A percentile compares a stretch with the other conserved stretches of the same genome.
Conservation (phyloP, 2,329 filamentous ascomycete genomes). For the Diaporthe aspalathi region DNA sequence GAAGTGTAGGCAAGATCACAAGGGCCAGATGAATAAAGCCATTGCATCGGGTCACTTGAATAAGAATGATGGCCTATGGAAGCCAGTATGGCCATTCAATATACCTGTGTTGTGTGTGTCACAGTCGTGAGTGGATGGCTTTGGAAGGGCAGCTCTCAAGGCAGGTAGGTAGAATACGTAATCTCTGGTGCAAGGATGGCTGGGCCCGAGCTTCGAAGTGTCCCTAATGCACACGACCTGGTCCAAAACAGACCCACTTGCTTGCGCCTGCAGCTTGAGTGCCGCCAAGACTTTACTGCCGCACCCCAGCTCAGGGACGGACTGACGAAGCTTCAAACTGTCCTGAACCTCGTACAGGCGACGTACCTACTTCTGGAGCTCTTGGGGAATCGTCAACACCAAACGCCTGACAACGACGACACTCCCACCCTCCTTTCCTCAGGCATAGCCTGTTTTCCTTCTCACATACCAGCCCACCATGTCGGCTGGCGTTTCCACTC, state of each 20-base stretch:
- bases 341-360: constrained; percentile 40
- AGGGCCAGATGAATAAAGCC: background rate
- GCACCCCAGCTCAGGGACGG: constrained; percentile 31
- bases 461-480: constrained; percentile 51
- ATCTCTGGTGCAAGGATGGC: background rate
- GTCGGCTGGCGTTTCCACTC: constrained; percentile 59
- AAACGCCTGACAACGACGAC: constrained; percentile 22
- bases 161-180: no score
- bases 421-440: constrained; percentile 34
- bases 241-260: constrained; percentile 7
- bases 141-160: background rate
- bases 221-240: constrained; percentile 9
- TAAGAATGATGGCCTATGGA: background rate
- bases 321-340: constrained; percentile 42
- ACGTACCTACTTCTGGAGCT: constrained; percentile 32
- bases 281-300: constrained; percentile 38
- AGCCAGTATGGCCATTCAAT: background rate
- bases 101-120: background rate
- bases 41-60: background rate
- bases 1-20: background rate
- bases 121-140: background rate
- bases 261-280: constrained; percentile 5
- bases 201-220: constrained; percentile 24
- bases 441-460: constrained; percentile 39
- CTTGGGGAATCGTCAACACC: constrained; percentile 27